Percentiles rank a stretch among this genome's conserved stretches.
Evolutionary conservation across 768 basidiomycete genomes (phyloP).

Genomic region (Leccinum longicurvipes): DNA sequence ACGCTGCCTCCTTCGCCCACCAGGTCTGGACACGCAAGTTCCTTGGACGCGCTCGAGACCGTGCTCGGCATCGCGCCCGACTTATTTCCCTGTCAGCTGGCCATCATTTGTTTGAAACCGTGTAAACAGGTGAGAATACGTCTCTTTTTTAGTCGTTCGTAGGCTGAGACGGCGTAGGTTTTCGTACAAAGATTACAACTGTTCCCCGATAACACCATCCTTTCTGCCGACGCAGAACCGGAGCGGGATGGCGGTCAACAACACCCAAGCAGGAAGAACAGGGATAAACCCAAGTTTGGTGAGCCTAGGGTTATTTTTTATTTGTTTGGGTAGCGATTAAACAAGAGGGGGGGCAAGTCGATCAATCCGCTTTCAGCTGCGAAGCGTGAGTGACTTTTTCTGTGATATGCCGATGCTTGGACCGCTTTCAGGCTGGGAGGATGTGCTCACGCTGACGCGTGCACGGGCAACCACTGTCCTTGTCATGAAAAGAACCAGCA

Average conservation of each 20-base stretch:
- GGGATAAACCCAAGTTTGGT: conserved; percentile 17
- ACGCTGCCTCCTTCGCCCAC: conserved; percentile 18
- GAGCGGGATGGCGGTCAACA: neutral
- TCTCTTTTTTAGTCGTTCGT: neutral
- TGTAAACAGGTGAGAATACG: conserved; percentile 41
- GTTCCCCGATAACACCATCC: conserved; percentile 18
- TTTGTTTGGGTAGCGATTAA: too few species aligned
- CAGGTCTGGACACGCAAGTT: conserved; percentile 3
- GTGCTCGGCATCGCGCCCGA: conserved; percentile 45
- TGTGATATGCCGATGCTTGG: too few species aligned
- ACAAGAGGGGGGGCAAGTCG: too few species aligned
- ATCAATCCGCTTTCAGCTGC: neutral
- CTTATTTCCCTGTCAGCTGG: conserved; percentile 46
- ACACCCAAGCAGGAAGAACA: conserved; percentile 3
- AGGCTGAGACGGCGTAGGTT: neutral
- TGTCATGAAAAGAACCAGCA: conserved; percentile 40
- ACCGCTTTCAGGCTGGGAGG: conserved; percentile 27
- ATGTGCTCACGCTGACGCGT: conserved; percentile 49
- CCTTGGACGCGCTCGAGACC: conserved; percentile 27
- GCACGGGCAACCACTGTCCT: conserved; percentile 37
- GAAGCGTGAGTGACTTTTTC: conserved; percentile 12
- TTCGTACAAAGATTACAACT: conserved; percentile 21
- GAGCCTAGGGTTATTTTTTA: neutral
- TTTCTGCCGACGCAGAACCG: conserved; percentile 8
- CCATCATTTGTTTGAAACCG: conserved; percentile 43